phyloP scores from a whole-genome alignment of 257 asterid species.

The Salvia rosmarinus region DNA sequence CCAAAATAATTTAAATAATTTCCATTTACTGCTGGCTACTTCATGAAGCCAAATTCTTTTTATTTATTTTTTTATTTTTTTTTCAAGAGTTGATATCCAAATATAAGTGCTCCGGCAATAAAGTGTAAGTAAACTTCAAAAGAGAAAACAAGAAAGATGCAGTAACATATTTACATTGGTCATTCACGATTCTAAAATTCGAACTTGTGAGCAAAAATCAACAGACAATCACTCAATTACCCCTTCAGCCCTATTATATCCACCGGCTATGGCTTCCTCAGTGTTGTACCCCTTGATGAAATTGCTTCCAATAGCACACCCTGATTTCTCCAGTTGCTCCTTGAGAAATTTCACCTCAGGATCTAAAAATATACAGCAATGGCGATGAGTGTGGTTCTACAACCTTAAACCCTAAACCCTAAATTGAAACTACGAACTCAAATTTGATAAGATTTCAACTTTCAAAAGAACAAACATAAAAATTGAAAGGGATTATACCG shows the following conservation, averaged over 20 bases:
- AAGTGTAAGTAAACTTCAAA: not conserved
- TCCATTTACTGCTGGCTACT: not conserved
- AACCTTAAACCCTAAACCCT: conserved; percentile 31
- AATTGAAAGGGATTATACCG: conserved; percentile 41
- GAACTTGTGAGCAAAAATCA: conserved; percentile 6
- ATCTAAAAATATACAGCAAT: conserved; percentile 45
- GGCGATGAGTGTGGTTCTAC: not conserved
- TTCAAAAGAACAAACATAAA: not conserved
- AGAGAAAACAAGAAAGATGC: not conserved
- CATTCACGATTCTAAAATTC: conserved; percentile 1
- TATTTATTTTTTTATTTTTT: not conserved
- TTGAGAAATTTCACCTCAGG: conserved; percentile 77
- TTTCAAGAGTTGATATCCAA: not conserved
- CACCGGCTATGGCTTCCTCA: conserved; percentile 50
- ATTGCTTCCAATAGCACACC: conserved; percentile 61
- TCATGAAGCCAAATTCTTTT: not conserved
- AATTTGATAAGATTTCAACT: not conserved
- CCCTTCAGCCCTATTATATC: conserved; percentile 69
- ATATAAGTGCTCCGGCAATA: not conserved
- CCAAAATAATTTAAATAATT: not conserved
- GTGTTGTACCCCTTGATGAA: conserved; percentile 67
- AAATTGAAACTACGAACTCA: not conserved
- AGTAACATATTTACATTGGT: not conserved
- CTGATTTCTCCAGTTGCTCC: conserved; percentile 76
- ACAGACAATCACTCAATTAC: conserved; percentile 34